Base-by-base conservation (phyloP, 495 filamentous ascomycete genomes). In the Podospora fimiseda region DNA sequence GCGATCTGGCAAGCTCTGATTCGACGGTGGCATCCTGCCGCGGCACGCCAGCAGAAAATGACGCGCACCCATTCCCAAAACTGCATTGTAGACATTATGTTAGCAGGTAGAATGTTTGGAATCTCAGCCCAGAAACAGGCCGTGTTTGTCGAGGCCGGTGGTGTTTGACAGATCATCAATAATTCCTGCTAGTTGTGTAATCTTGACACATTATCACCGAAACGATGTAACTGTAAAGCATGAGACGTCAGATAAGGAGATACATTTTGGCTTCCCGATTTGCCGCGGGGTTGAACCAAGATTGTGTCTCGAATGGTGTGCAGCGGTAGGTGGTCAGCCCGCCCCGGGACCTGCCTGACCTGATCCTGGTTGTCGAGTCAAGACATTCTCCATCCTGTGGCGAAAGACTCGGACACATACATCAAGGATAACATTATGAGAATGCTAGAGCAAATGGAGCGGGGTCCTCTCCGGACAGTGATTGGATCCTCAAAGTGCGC, bases 1-100 rank as follows among this genome's bases (percentile, higher is more conserved):
- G 30, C 42, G 43, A 59, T 45, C 43, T 57, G 58, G 50, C 58
- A 58, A 37, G 21, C 22, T 21, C 23, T 58, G 56, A 61, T 61
- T 61, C 24, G 59, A 44, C 42, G 18, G 19, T 20, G 22, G 14
- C 19, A 14, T 44, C 19, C 42, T 22, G 42, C 15, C 18, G 19
- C 13, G 19, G 42, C 18, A 21, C 23, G 42, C 6, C 42, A 44
- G 13, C 8, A 19, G 13, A 21, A 44, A 44, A 44, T 44, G 42
- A 44, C 15, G 19, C 42, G 22, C 42, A 21, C 48, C 53, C 39
- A 15, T 24, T 21, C 40, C 24, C 19, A 23, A 43, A 37, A 18
- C 18, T n/a, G n/a, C n/a, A n/a, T n/a, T n/a, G n/a, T n/a, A n/a
- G n/a, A n/a, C n/a, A n/a, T n/a, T n/a, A n/a, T n/a, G n/a, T n/a